Base-by-base conservation (phyloP, 2,329 filamentous ascomycete genomes). In the Neopestalotiopsis sp. region DNA sequence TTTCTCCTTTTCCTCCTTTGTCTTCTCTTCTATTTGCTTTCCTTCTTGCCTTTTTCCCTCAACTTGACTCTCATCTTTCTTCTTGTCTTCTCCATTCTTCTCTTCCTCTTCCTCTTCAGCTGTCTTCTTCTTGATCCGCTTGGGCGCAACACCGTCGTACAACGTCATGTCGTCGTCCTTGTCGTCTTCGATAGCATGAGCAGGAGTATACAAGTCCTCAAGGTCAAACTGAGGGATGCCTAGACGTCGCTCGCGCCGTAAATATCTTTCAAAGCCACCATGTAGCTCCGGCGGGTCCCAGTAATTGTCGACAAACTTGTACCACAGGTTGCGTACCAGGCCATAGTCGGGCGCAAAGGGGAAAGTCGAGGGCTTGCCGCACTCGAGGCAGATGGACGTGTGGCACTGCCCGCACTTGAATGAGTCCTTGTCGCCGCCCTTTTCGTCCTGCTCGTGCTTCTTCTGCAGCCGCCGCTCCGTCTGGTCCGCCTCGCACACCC, bases 301-400 rank as follows among this genome's bases (percentile, higher is more conserved):
- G 32, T 34, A 34, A 20, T 38, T 38, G 32, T 62, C 59, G 59
- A 38, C n/a, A 20, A 62, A 62, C 59, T 62, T 62, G 32, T 62
- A 62, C 59, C 59, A 62, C 17, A 34, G n/a, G 59, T 62, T 62
- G 32, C n/a, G 59, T 1, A 62, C 28, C 30, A 62, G 10, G 59
- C 59, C 59, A 38, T 62, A 62, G 59, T 62, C 30, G 32, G 59
- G 59, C 2, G 40, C 59, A 30, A 62, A 62, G 24, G 28, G 10
- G 32, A 24, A 40, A 6, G n/a, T 42, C n/a, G 34, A 7, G 32
- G 59, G 59, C 34, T 62, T 62, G 30, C 28, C 59, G 59, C 59
- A 62, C 3, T 38, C 59, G n/a, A 62, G 17, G 32, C 59, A 62
- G 32, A 62, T 62, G 28, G 13, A 17, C n/a, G 59, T 62, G 14